Percentiles rank a stretch among this genome's conserved stretches.
Conservation (phyloP, 176 grass and related monocot genomes). For the Oryza nivara region DNA sequence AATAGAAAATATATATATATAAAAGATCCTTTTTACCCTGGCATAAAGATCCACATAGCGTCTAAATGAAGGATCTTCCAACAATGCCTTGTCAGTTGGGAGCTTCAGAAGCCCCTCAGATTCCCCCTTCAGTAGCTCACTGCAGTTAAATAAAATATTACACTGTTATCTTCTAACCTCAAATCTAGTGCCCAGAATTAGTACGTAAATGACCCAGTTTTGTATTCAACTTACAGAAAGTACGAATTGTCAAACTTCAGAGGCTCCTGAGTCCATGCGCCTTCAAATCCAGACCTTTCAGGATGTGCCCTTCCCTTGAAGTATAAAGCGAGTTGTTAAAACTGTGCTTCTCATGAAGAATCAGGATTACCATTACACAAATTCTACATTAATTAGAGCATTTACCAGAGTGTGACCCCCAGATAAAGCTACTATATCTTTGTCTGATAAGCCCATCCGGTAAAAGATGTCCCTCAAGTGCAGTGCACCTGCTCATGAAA, state of each 20-base stretch:
- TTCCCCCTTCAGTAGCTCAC: conserved; percentile 74
- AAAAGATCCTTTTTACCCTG: conserved; percentile 46
- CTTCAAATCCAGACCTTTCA: conserved; percentile 90
- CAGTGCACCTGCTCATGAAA: conserved; percentile 51
- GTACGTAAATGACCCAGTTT: conserved; percentile 17
- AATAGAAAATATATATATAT: background rate
- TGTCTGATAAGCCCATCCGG: conserved; percentile 91
- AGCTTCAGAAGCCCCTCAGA: conserved; percentile 85
- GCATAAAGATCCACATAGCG: conserved; percentile 86
- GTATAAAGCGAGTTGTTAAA: conserved; percentile 24
- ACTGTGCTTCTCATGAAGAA: conserved; percentile 28
- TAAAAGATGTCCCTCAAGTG: conserved; percentile 93
- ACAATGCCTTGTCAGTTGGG: conserved; percentile 77
- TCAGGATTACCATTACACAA: background rate
- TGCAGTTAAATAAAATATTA: conserved; percentile 36
- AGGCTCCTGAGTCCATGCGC: conserved; percentile 86
- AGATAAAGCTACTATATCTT: conserved; percentile 93
- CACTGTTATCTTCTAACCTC: background rate
- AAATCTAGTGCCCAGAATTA: background rate
- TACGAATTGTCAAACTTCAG: conserved; percentile 94
- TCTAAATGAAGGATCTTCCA: conserved; percentile 86
- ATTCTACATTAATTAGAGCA: conserved; percentile 6
- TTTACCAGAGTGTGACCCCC: conserved; percentile 87
- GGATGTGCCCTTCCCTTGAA: conserved; percentile 81
- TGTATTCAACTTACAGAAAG: conserved; percentile 74